Evolutionary conservation across 208 protist genomes (phyloP), one percentile per base, ranked within the genome.

Genomic region (Endotrypanum monterogeii): DNA sequence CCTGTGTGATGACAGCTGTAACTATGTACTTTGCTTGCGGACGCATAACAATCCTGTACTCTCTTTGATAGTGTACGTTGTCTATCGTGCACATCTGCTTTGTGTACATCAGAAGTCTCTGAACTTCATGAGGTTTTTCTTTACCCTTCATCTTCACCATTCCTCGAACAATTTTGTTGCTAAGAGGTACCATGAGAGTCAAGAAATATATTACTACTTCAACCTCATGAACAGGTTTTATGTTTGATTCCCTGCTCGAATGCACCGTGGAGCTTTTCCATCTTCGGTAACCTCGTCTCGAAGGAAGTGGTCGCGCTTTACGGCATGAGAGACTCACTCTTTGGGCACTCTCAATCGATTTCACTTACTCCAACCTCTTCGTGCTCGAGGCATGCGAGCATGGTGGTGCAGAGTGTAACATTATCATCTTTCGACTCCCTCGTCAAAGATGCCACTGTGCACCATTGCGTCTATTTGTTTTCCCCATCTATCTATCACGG

Each of bases 21-120:
- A 93, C 83, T 1, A 55, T 92, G 37, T 95, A 91, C 67, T 93
- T 96, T 78, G 83, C 92, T 1, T 83, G 76, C n/a, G 89, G 90
- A 9, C 77, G 84, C 14, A 89, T 85, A 71, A 80, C 88, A 7
- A 82, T 93, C n/a, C 52, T 94, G 23, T 94, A 95, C 78, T 82
- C 86, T 18, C 60, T 96, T 5, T 96, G 60, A 89, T 5, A 0
- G 2, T 63, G 30, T 37, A 44, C 52, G 28, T 56, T 5, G n/a
- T 28, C 46, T 68, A 14, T 5, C 44, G 51, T 11, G 12, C 11
- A 14, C 9, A 11, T 30, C 12, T 18, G 28, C 44, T 48, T 48
- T 48, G 44, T 20, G 25, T 50, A 37, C 56, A 32, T 52, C 57
- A 39, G 3, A 54, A 4, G n/a, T n/a, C 1, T 1, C 44, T 6